Base-by-base conservation (phyloP, 116 monocot species). In the Posidonia oceanica region DNA sequence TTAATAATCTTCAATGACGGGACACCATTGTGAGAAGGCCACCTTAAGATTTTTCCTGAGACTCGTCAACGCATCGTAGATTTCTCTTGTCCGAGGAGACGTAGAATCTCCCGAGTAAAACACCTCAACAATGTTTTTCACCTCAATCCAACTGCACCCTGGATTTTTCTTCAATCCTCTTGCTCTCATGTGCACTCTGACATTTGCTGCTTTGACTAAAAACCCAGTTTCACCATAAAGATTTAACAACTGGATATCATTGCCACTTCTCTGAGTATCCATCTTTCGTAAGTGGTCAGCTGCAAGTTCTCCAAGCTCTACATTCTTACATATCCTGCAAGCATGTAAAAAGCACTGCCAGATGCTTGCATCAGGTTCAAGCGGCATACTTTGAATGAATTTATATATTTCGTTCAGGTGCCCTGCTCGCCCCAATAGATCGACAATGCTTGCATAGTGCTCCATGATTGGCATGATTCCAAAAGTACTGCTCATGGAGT, bases 81-180 rank as follows among this genome's bases (percentile, higher is more conserved):
- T 61, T 1, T 79, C 80, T 48, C 3, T 4, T 48, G 48, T 55
- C 36, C 61, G n/a, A 16, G 76, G 42, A 68, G 72, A 75, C 13
- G 69, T 76, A 29, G 72, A 75, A 69, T 59, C 76, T 4, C 86
- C 80, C 2, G 86, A 82, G 59, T 66, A 78, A 54, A 86, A 83
- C 54, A 86, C 66, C n/a, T 75, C 52, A 69, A 80, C 72, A 11
- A 22, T 55, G 36, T 76, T 67, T 21, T 70, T 68, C 38, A 74
- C 71, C 53, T 83, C 86, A 53, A 86, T 80, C 80, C 78, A 80
- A 67, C 86, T 86, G 73, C 80, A 86, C 15, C 86, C 83, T 14
- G 83, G 80, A 67, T 15, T 80, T 72, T 80, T 86, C 48, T 6
- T 69, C 75, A 73, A 23, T 29, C 83, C 80, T 58, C 21, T 52